Conservation (phyloP, 2,329 filamentous ascomycete species). For the Fusarium liriodendri region DNA sequence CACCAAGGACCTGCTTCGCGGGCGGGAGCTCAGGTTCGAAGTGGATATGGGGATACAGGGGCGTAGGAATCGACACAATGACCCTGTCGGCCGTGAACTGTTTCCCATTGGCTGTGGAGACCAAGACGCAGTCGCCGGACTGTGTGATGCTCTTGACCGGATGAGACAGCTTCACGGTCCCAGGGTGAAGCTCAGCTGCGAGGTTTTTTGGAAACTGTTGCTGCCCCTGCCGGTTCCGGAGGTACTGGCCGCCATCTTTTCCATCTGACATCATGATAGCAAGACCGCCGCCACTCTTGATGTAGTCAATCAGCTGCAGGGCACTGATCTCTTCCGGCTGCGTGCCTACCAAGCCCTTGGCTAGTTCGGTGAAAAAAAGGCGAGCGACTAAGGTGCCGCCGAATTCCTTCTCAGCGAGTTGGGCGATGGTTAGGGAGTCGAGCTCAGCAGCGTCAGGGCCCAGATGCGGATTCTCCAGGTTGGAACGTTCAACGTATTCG, state of each 20-base stretch:
- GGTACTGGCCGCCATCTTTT: constrained; percentile 20
- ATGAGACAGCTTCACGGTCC: background rate
- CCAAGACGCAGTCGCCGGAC: background rate
- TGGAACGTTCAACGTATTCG: background rate
- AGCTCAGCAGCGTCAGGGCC: background rate
- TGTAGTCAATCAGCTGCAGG: constrained; percentile 21
- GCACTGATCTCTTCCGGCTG: background rate
- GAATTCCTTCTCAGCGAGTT: background rate
- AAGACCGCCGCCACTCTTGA: constrained; percentile 23
- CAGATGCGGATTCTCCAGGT: constrained; percentile 1
- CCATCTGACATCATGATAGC: constrained; percentile 14
- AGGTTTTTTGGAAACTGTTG: background rate
- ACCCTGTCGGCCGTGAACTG: background rate
- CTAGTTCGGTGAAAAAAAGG: background rate
- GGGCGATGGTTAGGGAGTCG: background rate
- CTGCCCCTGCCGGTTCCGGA: constrained; percentile 29
- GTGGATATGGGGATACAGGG: background rate
- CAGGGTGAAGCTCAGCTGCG: background rate
- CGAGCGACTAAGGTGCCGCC: background rate
- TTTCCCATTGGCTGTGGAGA: background rate
- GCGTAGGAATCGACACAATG: background rate
- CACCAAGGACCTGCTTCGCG: background rate
- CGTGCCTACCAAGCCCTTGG: background rate
- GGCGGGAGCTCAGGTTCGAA: background rate
- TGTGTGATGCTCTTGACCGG: background rate